Percentiles rank a stretch among this genome's conserved stretches.
Evolutionary conservation across 2,329 filamentous ascomycete genomes (phyloP).

Genomic region (Fusarium compactum): DNA sequence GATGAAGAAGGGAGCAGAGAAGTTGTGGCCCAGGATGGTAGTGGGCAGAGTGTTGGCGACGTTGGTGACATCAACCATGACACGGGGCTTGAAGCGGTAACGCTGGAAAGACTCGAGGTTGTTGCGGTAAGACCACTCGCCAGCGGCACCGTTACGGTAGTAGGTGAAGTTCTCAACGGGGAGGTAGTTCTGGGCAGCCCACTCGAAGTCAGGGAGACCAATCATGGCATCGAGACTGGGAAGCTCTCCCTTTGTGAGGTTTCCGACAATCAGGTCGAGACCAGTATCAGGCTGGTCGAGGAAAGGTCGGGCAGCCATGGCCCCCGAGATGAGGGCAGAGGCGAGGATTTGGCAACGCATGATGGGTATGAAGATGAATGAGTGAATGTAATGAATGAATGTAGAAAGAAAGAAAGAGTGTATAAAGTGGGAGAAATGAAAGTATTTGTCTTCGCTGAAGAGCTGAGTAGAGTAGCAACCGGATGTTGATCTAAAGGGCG

Average conservation of each 20-base stretch:
- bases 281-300: conserved; percentile 61
- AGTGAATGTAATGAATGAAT: neutral
- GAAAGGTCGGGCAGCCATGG: conserved; percentile 58
- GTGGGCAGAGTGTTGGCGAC: conserved; percentile 57
- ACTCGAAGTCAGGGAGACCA: conserved; percentile 67
- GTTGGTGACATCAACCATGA: conserved; percentile 63
- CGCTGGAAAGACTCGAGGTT: conserved; percentile 67
- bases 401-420: conserved; percentile 15
- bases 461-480: conserved; percentile 4
- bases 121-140: conserved; percentile 68
- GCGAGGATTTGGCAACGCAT: conserved; percentile 44
- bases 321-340: conserved; percentile 51
- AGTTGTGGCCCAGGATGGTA: conserved; percentile 65
- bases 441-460: conserved; percentile 2
- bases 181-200: conserved; percentile 62
- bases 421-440: conserved; percentile 8
- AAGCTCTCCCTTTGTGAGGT: conserved; percentile 53
- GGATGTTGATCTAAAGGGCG: conserved; percentile 6
- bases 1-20: conserved; percentile 68
- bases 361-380: neutral
- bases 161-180: conserved; percentile 64
- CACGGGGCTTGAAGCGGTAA: conserved; percentile 61
- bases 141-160: conserved; percentile 67
- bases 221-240: conserved; percentile 59
- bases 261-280: conserved; percentile 54